Evolutionary conservation across 148 eudicot genomes (phyloP), one percentile per base, ranked within the genome.

Genomic region (Rheum nobile): DNA sequence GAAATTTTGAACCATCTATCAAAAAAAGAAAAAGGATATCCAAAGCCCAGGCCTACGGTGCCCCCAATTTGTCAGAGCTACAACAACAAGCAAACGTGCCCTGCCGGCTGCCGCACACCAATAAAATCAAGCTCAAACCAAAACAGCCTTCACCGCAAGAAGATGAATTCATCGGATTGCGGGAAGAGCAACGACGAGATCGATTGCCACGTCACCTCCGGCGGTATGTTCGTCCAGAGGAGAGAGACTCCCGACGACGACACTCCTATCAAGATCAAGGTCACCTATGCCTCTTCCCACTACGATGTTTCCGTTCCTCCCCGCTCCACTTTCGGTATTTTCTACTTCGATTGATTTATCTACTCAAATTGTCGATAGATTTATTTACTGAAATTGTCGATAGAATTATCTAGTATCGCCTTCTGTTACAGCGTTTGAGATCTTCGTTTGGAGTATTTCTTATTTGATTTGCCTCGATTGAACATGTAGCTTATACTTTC

Each of bases 321-420:
- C 71, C 80, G 79, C 21, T 80, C 83, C 73, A 83, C 86, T 79
- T 89, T 92, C 75, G 95, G 97, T 92, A 87, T 71, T 34, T 61
- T 42, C 52, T 42, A 54, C 11, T 76, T 50, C 67, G n/a, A n/a
- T n/a, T n/a, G n/a, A n/a, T n/a, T n/a, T n/a, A n/a, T n/a, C n/a
- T n/a, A n/a, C n/a, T n/a, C n/a, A n/a, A n/a, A n/a, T n/a, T n/a
- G n/a, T n/a, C n/a, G n/a, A n/a, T n/a, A n/a, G n/a, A n/a, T n/a
- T n/a, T n/a, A n/a, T n/a, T n/a, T n/a, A n/a, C n/a, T n/a, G n/a
- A n/a, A n/a, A n/a, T n/a, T n/a, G n/a, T n/a, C n/a, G n/a, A 28
- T 65, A 43, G 38, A 65, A 9, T 65, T 65, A 4, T 22, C 22
- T 65, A 29, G n/a, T 12, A 12, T 65, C 69, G 34, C 16, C 1